Conservation (phyloP, 2,329 filamentous ascomycete genomes). For the Malbranchea zuffiana region DNA sequence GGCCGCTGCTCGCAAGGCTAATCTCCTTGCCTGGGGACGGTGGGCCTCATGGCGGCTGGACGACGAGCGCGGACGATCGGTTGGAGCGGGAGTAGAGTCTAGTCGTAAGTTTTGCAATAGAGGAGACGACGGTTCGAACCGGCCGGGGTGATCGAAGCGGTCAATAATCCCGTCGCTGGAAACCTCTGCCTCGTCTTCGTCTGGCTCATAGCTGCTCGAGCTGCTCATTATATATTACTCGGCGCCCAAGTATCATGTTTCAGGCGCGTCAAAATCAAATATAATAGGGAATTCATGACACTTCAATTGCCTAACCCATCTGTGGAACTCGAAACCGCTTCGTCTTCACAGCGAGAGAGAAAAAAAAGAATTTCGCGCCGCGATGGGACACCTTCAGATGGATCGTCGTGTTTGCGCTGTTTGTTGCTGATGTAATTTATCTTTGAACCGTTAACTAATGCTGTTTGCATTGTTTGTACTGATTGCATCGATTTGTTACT, state of each 20-base stretch:
- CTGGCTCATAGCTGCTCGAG: slow-evolving; percentile 24
- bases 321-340: no score
- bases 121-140: slow-evolving; percentile 12
- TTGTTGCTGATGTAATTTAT: no score
- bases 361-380: slow-evolving; percentile 2
- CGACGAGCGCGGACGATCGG: background rate
- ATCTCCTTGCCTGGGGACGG: no score
- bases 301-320: background rate
- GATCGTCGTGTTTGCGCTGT: slow-evolving; percentile 14
- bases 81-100: slow-evolving; percentile 8
- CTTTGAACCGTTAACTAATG: no score
- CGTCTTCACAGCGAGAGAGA: slow-evolving; percentile 1
- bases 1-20: slow-evolving; percentile 7
- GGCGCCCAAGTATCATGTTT: slow-evolving; percentile 3
- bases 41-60: slow-evolving; percentile 1
- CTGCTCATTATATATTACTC: slow-evolving; percentile 28
- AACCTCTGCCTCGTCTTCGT: slow-evolving; percentile 19
- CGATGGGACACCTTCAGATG: background rate
- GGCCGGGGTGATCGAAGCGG: background rate
- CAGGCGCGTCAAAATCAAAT: slow-evolving; percentile 3
- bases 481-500: slow-evolving; percentile 22
- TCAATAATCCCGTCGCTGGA: slow-evolving; percentile 1
- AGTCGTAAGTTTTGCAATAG: slow-evolving; percentile 12
- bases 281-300: slow-evolving; percentile 9
- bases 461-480: slow-evolving; percentile 26